Base-by-base conservation (phyloP, 2,329 filamentous ascomycete species). In the Aspergillus texensis region DNA sequence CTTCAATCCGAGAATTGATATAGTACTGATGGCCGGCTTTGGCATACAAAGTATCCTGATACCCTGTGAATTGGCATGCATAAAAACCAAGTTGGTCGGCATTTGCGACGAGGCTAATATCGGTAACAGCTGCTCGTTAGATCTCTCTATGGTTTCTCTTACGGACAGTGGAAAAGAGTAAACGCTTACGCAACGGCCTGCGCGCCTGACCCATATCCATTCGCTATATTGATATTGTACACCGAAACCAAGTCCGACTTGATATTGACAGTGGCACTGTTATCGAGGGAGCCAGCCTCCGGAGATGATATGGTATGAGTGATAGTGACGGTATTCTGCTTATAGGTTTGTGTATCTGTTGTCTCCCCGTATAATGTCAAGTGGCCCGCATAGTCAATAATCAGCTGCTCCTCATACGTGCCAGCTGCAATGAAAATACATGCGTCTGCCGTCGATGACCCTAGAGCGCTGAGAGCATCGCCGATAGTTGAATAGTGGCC, bases 191-290 rank as follows among this genome's bases (percentile, higher is more conserved):
- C 75, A 19, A 78, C 74, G 30, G 76, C 76, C 54, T 78, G 75
- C 2, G 71, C 62, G 5, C 76, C 74, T 26, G 72, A 61, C 1
- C 76, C 76, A 54, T 73, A 78, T 4, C 72, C 72, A 62, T 78
- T 78, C n/a, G 59, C 69, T 16, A 77, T 71, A 39, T 78, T 76
- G 61, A 78, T 70, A 32, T 78, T 78, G 41, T 78, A 77, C 67
- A 78, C 69, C 26, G 66, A 71, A 43, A 78, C 73, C 26, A 70
- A 68, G 50, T 66, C 65, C 8, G 71, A 68, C 8, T 68, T 68
- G 24, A 74, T 71, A 48, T 76, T 72, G 8, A 77, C 60, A 1
- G 76, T 76, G 1, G 73, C 71, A 26, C 75, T 78, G 24, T 63
- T 61, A 52, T 75, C 75, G 19, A 77, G 61, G 9, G 67, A 68